Evolutionary conservation across 2,329 filamentous ascomycete species (phyloP), one percentile per base, ranked within the genome.

Genomic region (Spiromastix sp.): DNA sequence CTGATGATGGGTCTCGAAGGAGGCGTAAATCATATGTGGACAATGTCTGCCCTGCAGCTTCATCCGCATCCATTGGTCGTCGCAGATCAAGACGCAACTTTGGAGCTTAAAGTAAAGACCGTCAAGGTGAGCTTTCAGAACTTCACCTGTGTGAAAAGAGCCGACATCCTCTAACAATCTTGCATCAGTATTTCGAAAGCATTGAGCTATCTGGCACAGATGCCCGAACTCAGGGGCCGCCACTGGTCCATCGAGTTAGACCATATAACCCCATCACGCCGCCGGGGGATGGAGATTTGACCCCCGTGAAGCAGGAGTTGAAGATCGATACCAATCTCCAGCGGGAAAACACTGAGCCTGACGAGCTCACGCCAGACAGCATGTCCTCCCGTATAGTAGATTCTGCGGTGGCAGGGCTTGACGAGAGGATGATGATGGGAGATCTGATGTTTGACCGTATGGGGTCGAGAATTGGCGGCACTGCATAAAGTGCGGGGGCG

Each of bases 11-110:
- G 81, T 47, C 74, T 93, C 43, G 85, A 93, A 57, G 79, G 80
- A 38, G 81, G 80, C 19, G 74, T 93, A 42, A 89, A 86, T 57
- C 85, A 91, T 62, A 89, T 89, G 81, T 93, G 85, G 84, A 89
- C 85, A 1, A 70, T 91, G 5, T 89, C 83, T 6, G 77, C 76
- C 36, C 67, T 93, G 27, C 85, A 93, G 56, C 64, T 89, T 43
- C 85, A 91, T 56, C 79, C 77, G 3, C 80, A 87, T 49, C 79
- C 84, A 35, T 77, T 91, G 68, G 77, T 91, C 45, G 82, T 89
- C 7, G 82, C 81, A 30, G 85, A 93, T 49, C 82, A 89, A 49
- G 83, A 89, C 52, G 79, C 79, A 11, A 84, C 79, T 1, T 63
- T 81, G 10, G 79, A 83, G 55, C 63, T 84, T 34, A 77, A 79